These are phyloP conservation scores for Chlamydomonas sphaeroides DNA, from an alignment of 139 green algal genomes.

Conservation along the genomic window DNA sequence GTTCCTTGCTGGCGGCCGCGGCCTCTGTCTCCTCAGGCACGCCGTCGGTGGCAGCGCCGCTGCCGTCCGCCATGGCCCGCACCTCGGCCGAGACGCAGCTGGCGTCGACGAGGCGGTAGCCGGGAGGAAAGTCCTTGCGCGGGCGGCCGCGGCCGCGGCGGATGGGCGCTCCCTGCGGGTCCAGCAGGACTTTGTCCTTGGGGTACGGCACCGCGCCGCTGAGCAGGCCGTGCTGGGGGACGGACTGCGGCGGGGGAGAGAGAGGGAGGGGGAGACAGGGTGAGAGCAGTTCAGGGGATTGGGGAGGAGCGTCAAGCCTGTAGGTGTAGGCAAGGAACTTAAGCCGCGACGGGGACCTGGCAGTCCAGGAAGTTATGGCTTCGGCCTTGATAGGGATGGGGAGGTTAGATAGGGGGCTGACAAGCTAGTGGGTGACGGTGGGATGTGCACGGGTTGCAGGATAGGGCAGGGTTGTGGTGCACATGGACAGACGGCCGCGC, in stretches of 20 bases:
- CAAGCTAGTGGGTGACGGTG: no score
- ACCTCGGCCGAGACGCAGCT: constrained; percentile 1
- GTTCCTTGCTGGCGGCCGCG: not conserved
- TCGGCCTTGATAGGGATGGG: no score
- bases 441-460: no score
- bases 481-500: no score
- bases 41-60: no score
- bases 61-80: not conserved
- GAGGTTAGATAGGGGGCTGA: no score
- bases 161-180: constrained; percentile 13
- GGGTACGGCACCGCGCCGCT: constrained; percentile 33
- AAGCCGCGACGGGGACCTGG: no score
- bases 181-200: constrained; percentile 27
- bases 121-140: constrained; percentile 31
- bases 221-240: not conserved
- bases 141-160: constrained; percentile 19
- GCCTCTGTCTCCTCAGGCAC: not conserved
- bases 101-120: constrained; percentile 2
- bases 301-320: no score
- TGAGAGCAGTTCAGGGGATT: no score
- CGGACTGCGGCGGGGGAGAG: not conserved
- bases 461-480: no score
- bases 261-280: not conserved
- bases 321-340: no score
- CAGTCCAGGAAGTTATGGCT: no score